Base-by-base conservation (phyloP, 2,329 filamentous ascomycete genomes). In the Trichoderma sp. region DNA sequence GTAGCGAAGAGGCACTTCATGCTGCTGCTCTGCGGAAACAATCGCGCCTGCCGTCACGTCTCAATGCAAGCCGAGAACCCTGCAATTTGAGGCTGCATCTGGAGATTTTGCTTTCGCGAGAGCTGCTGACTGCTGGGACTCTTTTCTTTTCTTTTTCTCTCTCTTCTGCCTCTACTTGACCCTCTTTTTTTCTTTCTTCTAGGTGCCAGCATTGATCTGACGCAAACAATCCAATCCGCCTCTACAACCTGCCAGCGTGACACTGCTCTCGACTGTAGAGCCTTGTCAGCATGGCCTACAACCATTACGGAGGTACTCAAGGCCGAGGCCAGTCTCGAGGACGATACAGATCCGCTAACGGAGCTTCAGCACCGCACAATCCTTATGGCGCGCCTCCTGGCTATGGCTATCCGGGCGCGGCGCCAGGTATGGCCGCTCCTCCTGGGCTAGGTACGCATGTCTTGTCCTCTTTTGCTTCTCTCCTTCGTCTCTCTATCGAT, bases 381-480 rank as follows among this genome's bases (percentile, higher is more conserved):
- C 88, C 89, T 63, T 97, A 94, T 85, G 92, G 91, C 78, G 87
- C 89, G 72, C 91, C 92, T 78, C 92, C 93, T 67, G 88, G 89
- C 76, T 97, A 92, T 83, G 86, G 86, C 71, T 94, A 93, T 77
- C 91, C 92, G 71, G 80, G 83, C 74, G 79, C 83, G 65, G 85
- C 89, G 64, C 91, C 91, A 71, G 91, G 90, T 73, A 91, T 94
- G 89, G 91, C 89, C 75, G 90, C 91, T 77, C 92, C 93, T 77
- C 93, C 94, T 77, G 93, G 93, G 83, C 90, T 94, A 88, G 93
- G 94, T 95, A 87, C 82, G 88, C 80, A 15, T 12, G 47, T 51
- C 43, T 39, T 39, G 14, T 39, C 34, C 12, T 15, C n/a, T 26
- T 28, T 28, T 21, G 4, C 47, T 32, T 30, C 18, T 30, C 12